Evolutionary conservation across 2,329 filamentous ascomycete genomes (phyloP).

Genomic region (Pseudogymnoascus sp.): DNA sequence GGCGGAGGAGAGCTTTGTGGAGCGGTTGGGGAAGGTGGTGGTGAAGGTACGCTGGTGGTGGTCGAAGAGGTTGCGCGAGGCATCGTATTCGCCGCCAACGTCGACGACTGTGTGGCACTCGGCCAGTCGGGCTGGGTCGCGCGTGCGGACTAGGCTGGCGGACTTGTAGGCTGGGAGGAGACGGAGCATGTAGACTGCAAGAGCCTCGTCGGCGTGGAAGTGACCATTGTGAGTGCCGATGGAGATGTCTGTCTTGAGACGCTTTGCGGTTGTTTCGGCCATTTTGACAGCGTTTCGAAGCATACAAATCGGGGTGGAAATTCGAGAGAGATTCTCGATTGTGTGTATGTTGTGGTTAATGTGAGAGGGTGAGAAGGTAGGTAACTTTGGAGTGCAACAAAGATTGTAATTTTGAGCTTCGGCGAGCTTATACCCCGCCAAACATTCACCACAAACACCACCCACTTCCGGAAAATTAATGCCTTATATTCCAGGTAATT

Average conservation of each 20-base stretch:
- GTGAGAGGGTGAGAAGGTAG: neutral
- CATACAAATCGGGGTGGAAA: constrained; percentile 28
- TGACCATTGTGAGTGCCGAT: constrained; percentile 93
- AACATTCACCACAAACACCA: neutral
- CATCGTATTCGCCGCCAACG: constrained; percentile 90
- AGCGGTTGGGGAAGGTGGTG: constrained; percentile 72
- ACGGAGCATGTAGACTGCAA: constrained; percentile 93
- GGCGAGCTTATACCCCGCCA: neutral
- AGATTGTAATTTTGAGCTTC: neutral
- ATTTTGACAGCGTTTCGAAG: constrained; percentile 45
- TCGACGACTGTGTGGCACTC: constrained; percentile 93
- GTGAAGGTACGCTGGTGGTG: constrained; percentile 93
- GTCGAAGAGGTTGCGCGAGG: constrained; percentile 71
- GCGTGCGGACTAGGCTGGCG: constrained; percentile 73
- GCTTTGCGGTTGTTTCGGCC: constrained; percentile 68
- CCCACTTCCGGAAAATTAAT: neutral
- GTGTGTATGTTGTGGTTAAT: neutral
- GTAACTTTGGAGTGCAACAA: neutral
- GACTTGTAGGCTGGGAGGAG: constrained; percentile 71
- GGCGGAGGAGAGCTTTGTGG: constrained; percentile 86
- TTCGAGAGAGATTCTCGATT: neutral
- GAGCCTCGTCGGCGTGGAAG: constrained; percentile 97
- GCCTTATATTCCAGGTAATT: neutral
- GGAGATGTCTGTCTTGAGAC: constrained; percentile 63
- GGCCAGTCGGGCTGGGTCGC: constrained; percentile 69